These are phyloP conservation scores for Barnettozyma botsteinii DNA, from an alignment of 805 yeast species.

Conservation along the genomic window DNA sequence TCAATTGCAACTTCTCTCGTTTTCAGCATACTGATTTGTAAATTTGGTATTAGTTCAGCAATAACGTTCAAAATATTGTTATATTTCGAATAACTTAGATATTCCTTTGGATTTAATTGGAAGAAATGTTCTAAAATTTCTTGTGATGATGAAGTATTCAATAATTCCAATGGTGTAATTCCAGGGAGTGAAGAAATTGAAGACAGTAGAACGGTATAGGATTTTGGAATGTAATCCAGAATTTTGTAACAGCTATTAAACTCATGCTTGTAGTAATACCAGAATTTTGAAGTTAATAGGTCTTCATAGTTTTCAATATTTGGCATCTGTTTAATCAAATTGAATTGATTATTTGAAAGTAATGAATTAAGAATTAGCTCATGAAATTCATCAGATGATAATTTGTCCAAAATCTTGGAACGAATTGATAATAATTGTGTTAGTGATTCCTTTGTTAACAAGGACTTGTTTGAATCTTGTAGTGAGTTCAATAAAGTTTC, in stretches of 20 bases:
- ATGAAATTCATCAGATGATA: background rate
- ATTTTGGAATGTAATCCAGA: slow-evolving; percentile 4
- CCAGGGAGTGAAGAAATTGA: slow-evolving; percentile 6
- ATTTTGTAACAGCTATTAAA: slow-evolving; percentile 10
- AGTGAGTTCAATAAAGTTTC: background rate
- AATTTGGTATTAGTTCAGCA: slow-evolving; percentile 3
- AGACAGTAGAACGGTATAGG: slow-evolving; percentile 4
- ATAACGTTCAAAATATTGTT: background rate
- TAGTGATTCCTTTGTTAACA: background rate
- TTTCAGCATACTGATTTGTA: background rate
- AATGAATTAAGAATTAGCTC: background rate
- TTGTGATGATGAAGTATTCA: background rate
- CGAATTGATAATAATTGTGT: background rate
- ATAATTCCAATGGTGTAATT: slow-evolving; percentile 1
- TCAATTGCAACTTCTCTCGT: slow-evolving; percentile 7
- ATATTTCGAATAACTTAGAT: slow-evolving; percentile 1
- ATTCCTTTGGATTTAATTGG: slow-evolving; percentile 6
- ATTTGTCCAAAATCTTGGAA: background rate
- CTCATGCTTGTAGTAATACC: slow-evolving; percentile 9
- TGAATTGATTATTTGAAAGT: slow-evolving; percentile 1
- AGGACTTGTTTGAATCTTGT: too few species aligned
- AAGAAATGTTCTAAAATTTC: slow-evolving; percentile 4
- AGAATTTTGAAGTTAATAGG: slow-evolving; percentile 1
- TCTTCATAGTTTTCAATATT: background rate
- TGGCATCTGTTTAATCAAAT: background rate